Evolutionary conservation across 2,329 filamentous ascomycete genomes (phyloP).

Genomic region (Tolypocladium paradoxum): DNA sequence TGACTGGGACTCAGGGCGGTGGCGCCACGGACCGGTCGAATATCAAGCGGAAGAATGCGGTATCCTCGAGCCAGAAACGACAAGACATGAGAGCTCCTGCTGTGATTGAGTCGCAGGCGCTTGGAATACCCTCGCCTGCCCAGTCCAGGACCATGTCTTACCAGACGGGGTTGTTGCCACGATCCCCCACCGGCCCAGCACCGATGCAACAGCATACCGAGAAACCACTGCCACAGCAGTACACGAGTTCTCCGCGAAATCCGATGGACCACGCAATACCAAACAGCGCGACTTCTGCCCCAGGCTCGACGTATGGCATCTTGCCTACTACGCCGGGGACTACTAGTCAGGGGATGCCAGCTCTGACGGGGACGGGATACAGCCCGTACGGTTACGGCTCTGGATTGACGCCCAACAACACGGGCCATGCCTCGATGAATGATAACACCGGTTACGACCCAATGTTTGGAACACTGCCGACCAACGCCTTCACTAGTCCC

Average conservation of each 20-base stretch:
- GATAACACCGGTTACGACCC: conserved; percentile 36
- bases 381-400: conserved; percentile 27
- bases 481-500: conserved; percentile 41
- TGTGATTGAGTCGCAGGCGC: background rate
- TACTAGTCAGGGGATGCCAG: background rate
- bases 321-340: background rate
- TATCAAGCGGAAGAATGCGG: background rate
- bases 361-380: conserved; percentile 3
- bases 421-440: conserved; percentile 15
- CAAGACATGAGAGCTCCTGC: background rate
- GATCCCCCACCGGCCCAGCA: background rate
- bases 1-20: conserved; percentile 31
- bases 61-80: background rate
- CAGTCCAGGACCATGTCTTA: background rate
- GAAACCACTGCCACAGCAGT: background rate
- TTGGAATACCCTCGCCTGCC: background rate
- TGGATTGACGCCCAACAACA: conserved; percentile 16
- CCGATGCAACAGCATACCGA: background rate
- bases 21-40: conserved; percentile 20
- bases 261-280: background rate
- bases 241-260: background rate
- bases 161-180: background rate
- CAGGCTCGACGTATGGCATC: conserved; percentile 13
- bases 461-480: conserved; percentile 47
- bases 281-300: background rate